Base-by-base conservation (phyloP, 1,284 basidiomycete species). In the Apiotrichum mycotoxinovorans region DNA sequence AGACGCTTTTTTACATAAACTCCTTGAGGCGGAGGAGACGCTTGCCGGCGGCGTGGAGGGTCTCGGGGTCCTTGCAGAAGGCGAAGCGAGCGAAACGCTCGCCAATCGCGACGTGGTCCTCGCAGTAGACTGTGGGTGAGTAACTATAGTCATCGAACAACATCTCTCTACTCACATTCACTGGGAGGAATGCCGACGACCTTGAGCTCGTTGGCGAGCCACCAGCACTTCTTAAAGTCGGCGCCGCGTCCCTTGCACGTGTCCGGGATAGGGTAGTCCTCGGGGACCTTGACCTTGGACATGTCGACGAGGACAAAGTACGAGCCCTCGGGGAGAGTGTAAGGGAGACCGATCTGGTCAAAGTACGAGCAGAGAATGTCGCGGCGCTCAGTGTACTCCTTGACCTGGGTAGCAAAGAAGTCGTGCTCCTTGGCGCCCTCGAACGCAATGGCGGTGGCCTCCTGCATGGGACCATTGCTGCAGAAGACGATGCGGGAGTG, bases 401-500 rank as follows among this genome's bases (percentile, higher is more conserved):
- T 70, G 18, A 82, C 72, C 72, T 98, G 94, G 23, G 75, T 85
- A 62, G 84, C 83, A 68, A 97, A 94, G 80, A 92, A 99, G 44
- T 82, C 74, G 58, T 85, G 83, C 64, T 87, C 77, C 12, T 78
- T 76, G 1, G 88, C 91, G 67, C 87, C 81, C 74, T 91, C 88
- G 54, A 96, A 80, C 33, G 93, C 96, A 20, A 83, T 82, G 0
- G 96, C 95, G 20, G 85, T 86, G 17, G 93, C 93, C 79, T 96
- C 93, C 76, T 97, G 91, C 59, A 93, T 79, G 11, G 90, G 89
- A 0, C 90, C 92, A 78, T 94, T 95, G 59, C 87, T 85, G 78
- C 89, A 94, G 79, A 98, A 98, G 20, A 97, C 89, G 70, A 98
- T 95, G 42, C 95, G 87, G 0, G 92, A 94, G 51, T 87, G 87